These are phyloP conservation scores for Termitomyces titanicus DNA, from an alignment of 768 basidiomycete species.

Conservation along the genomic window DNA sequence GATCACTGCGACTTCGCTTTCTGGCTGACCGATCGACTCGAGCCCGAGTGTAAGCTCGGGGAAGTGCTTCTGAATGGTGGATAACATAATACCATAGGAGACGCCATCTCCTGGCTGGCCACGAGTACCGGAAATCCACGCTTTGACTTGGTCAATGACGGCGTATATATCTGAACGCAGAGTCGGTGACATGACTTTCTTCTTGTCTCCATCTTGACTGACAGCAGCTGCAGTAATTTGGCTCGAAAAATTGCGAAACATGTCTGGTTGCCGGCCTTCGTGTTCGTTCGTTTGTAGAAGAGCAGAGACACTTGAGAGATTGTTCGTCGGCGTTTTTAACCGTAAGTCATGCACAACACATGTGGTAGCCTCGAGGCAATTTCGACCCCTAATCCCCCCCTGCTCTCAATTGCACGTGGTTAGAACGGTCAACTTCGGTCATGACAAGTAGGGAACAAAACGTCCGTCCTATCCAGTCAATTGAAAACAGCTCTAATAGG, in stretches of 20 bases:
- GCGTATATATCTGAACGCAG: conserved; percentile 50
- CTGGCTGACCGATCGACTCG: conserved; percentile 42
- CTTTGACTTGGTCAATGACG: conserved; percentile 41
- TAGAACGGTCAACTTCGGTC: background rate
- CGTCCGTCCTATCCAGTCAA: background rate
- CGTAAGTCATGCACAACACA: conserved; percentile 16
- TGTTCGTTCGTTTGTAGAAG: conserved; percentile 1
- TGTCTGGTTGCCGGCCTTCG: conserved; percentile 16
- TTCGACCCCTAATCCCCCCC: conserved; percentile 4
- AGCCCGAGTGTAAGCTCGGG: conserved; percentile 41
- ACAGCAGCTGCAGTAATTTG: conserved; percentile 32
- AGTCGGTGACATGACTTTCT: conserved; percentile 44
- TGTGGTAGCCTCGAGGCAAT: conserved; percentile 38
- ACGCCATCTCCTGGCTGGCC: conserved; percentile 54
- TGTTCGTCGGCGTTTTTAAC: conserved; percentile 12
- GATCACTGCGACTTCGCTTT: conserved; percentile 45
- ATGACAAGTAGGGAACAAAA: too few relatives aligned
- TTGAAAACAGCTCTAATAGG: conserved; percentile 1
- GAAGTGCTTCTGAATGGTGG: conserved; percentile 47
- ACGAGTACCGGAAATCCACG: conserved; percentile 39
- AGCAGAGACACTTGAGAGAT: background rate
- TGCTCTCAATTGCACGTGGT: conserved; percentile 3
- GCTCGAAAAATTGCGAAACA: conserved; percentile 46
- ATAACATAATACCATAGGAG: conserved; percentile 41
- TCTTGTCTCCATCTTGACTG: conserved; percentile 32